A percentile compares a stretch with the other conserved stretches of the same genome.
phyloP scores from a whole-genome alignment of 192 early-diverging fungal genomes.

The Coemansia sp. region DNA sequence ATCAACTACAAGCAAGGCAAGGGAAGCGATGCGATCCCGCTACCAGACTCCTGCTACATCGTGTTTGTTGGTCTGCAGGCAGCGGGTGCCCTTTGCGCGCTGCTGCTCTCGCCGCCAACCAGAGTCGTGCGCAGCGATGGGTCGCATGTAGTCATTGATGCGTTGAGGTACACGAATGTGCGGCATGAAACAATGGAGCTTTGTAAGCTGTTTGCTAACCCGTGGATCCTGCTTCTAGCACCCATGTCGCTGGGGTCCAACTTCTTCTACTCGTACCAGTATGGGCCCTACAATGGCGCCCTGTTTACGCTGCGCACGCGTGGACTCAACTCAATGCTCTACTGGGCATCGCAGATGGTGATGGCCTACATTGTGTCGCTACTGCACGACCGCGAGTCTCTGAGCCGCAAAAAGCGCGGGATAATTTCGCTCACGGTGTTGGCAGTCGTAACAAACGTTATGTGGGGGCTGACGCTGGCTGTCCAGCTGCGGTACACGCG shows the following conservation, averaged over 20 bases:
- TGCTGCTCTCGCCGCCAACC: conserved; percentile 59
- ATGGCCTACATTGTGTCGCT: conserved; percentile 66
- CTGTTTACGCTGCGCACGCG: conserved; percentile 72
- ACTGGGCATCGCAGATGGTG: conserved; percentile 75
- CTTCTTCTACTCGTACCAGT: conserved; percentile 82
- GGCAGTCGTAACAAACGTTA: conserved; percentile 48
- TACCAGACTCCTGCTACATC: conserved; percentile 70
- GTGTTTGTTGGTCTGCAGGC: no score
- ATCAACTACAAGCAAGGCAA: conserved; percentile 72
- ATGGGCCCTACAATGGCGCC: conserved; percentile 61
- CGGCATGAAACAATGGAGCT: conserved; percentile 59
- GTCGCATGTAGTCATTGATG: conserved; percentile 58
- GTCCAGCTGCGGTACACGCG: conserved; percentile 61
- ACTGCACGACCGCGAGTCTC: conserved; percentile 60
- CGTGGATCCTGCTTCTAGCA: conserved; percentile 63
- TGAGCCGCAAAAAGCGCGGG: conserved; percentile 62
- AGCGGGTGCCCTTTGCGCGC: conserved; percentile 59
- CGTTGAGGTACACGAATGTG: conserved; percentile 65
- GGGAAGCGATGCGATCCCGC: conserved; percentile 28
- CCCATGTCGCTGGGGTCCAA: conserved; percentile 73
- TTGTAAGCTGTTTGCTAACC: conserved; percentile 63
- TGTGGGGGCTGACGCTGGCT: conserved; percentile 63
- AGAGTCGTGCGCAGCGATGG: conserved; percentile 70
- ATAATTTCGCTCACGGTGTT: conserved; percentile 54
- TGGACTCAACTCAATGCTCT: conserved; percentile 70